Conservation (phyloP, 306 rosid genomes). For the Corylus heterophylla region DNA sequence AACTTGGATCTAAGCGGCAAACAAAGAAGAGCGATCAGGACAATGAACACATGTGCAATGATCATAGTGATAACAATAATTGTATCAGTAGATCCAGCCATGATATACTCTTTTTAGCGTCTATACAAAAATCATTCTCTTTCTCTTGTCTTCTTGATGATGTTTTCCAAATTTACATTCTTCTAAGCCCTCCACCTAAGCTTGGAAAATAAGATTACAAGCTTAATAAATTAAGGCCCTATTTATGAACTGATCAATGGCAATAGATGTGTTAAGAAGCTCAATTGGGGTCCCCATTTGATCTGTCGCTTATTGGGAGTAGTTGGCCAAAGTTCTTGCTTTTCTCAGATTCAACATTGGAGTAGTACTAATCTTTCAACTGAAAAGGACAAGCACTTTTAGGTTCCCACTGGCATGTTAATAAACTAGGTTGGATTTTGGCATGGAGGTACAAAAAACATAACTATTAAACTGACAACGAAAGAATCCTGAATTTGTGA, state of each 20-base stretch:
- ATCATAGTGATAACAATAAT: neutral
- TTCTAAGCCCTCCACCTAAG: no score
- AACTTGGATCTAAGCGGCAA: constrained; percentile 13
- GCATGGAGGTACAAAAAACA: constrained; percentile 5
- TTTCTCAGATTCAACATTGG: neutral
- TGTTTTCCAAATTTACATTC: neutral
- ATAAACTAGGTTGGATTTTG: neutral
- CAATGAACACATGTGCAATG: neutral
- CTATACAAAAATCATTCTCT: neutral
- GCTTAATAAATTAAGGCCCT: no score
- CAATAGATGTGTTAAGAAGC: no score
- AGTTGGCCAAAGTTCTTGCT: neutral
- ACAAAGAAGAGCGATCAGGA: neutral
- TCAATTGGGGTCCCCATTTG: no score
- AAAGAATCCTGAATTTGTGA: neutral
- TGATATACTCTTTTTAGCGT: neutral
- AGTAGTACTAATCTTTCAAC: neutral
- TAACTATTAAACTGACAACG: neutral
- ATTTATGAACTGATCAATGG: no score
- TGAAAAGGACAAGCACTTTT: neutral
- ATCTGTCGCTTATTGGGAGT: no score
- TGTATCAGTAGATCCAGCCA: neutral
- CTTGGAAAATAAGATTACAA: no score
- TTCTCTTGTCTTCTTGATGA: neutral
- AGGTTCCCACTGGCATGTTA: neutral